Percentiles rank a stretch among this genome's conserved stretches.
These are phyloP conservation scores for Gastrolobium villosum DNA, from an alignment of 306 rosid genomes.

Conservation along the genomic window DNA sequence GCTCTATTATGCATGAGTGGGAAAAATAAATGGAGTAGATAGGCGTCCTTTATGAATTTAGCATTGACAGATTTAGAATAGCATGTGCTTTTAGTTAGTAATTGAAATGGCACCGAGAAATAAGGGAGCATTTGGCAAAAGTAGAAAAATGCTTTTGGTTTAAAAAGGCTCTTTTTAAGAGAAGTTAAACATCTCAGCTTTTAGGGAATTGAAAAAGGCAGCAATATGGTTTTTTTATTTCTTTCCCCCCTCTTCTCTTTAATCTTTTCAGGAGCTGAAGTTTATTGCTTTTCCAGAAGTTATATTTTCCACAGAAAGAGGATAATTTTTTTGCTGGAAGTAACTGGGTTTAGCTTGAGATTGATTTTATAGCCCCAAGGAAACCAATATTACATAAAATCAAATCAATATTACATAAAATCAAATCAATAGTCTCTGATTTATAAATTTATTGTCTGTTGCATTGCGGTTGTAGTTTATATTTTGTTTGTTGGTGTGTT, in stretches of 20 bases:
- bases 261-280: constrained; percentile 1
- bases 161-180: not conserved
- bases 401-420: constrained; percentile 7
- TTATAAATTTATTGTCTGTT: constrained; percentile 7
- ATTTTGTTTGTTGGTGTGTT: constrained; percentile 25
- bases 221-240: not conserved
- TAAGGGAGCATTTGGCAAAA: not conserved
- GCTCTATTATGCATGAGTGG: not conserved
- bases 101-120: not conserved
- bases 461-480: not conserved
- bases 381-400: constrained; percentile 7
- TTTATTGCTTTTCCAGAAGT: not conserved
- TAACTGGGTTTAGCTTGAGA: constrained; percentile 14
- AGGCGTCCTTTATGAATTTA: not conserved
- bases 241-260: no score
- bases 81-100: constrained; percentile 17
- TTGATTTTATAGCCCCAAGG: not conserved
- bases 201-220: constrained; percentile 23
- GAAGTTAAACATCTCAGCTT: not conserved
- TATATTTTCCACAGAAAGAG: not conserved
- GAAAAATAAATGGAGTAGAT: constrained; percentile 18
- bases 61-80: not conserved
- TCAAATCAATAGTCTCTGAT: constrained; percentile 2
- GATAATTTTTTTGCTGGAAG: constrained; percentile 1
- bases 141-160: constrained; percentile 21